phyloP scores from a whole-genome alignment of 1,139 yeast species.

The Yamadazyma trypodendri region DNA sequence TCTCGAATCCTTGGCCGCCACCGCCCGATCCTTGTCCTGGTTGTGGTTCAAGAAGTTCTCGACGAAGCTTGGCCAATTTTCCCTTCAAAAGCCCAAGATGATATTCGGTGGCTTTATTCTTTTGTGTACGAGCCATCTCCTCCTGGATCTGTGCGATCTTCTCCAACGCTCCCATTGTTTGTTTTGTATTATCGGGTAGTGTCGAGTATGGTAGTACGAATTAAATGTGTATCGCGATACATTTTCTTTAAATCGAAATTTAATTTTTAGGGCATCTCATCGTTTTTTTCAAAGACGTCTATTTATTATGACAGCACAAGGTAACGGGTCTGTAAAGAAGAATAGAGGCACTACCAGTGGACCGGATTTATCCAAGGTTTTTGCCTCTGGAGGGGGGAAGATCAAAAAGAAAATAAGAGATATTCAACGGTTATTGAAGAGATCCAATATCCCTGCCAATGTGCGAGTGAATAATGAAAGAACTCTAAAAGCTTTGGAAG shows the following conservation, averaged over 20 bases:
- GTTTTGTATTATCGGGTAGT: not conserved
- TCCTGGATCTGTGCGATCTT: slow-evolving; percentile 89
- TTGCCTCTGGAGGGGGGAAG: slow-evolving; percentile 47
- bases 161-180: slow-evolving; percentile 45
- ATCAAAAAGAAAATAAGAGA: slow-evolving; percentile 87
- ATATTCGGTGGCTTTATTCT: slow-evolving; percentile 96
- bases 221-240: not conserved
- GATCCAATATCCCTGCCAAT: slow-evolving; percentile 68
- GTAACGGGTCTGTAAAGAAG: slow-evolving; percentile 2
- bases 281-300: slow-evolving; percentile 1
- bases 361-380: slow-evolving; percentile 28
- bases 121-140: slow-evolving; percentile 92
- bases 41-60: slow-evolving; percentile 88
- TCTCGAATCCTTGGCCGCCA: slow-evolving; percentile 90
- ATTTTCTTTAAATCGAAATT: not conserved
- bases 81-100: slow-evolving; percentile 94
- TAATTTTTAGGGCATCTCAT: slow-evolving; percentile 10
- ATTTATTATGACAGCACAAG: not conserved
- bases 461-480: slow-evolving; percentile 82
- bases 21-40: slow-evolving; percentile 68
- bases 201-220: too few species aligned
- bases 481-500: slow-evolving; percentile 69
- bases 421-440: slow-evolving; percentile 65
- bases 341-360: slow-evolving; percentile 2
- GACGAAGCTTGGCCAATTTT: slow-evolving; percentile 88